A percentile compares a stretch with the other conserved stretches of the same genome.
phyloP scores from a whole-genome alignment of 2,329 filamentous ascomycete species.

The Cercospora brassicicola region DNA sequence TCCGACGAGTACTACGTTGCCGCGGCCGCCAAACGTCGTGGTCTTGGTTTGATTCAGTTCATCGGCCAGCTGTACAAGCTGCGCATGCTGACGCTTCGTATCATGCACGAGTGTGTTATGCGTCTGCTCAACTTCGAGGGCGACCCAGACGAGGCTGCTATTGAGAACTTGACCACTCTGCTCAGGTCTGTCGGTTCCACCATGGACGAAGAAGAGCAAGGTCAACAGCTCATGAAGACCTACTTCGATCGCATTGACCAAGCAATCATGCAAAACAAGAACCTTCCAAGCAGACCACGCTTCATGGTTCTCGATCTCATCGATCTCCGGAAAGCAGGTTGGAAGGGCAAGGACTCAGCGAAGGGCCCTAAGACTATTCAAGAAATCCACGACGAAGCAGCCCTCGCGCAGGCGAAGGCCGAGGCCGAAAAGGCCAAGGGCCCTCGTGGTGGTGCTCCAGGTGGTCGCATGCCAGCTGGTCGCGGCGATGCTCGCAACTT shows the following conservation, averaged over 20 bases:
- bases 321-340: constrained; percentile 74
- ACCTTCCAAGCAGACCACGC: constrained; percentile 77
- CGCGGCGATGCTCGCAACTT: constrained; percentile 87
- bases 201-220: constrained; percentile 76
- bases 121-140: constrained; percentile 95
- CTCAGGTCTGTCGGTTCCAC: constrained; percentile 87
- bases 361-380: constrained; percentile 97
- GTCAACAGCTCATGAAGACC: constrained; percentile 80
- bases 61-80: constrained; percentile 99
- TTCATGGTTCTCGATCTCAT: constrained; percentile 97
- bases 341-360: constrained; percentile 89
- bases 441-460: constrained; percentile 64
- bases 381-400: constrained; percentile 82
- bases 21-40: constrained; percentile 91
- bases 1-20: constrained; percentile 96
- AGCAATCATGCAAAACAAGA: constrained; percentile 74
- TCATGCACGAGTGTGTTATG: constrained; percentile 99
- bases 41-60: constrained; percentile 96
- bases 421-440: constrained; percentile 58
- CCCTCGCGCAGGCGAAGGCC: constrained; percentile 75
- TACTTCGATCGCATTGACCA: constrained; percentile 88
- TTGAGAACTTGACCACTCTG: constrained; percentile 92
- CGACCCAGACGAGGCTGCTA: constrained; percentile 88
- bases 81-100: constrained; percentile 95
- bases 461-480: constrained; percentile 70